Evolutionary conservation across 2,329 filamentous ascomycete species (phyloP).

Genomic region (Stemphylium vesicarium): DNA sequence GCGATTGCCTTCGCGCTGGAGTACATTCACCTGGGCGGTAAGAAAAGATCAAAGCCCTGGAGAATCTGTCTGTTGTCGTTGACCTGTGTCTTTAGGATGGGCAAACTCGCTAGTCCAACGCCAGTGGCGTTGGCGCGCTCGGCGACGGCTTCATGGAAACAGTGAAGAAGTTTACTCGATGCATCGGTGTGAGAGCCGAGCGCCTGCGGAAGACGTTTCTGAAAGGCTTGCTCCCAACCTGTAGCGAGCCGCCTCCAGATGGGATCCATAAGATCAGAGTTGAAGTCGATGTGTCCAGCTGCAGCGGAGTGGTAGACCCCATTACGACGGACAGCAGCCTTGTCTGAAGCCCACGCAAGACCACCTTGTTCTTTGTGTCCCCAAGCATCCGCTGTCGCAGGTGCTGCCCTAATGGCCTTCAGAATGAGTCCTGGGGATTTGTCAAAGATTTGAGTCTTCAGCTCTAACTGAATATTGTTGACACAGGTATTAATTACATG

Average conservation of each 20-base stretch:
- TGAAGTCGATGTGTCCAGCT: constrained; percentile 52
- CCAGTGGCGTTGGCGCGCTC: constrained; percentile 49
- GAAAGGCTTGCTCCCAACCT: constrained; percentile 55
- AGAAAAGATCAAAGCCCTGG: constrained; percentile 44
- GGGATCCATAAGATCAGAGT: constrained; percentile 48
- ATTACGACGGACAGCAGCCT: constrained; percentile 60
- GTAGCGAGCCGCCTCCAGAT: constrained; percentile 51
- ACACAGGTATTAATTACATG: constrained; percentile 49
- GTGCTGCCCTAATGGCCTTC: constrained; percentile 48
- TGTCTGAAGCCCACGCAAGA: constrained; percentile 61
- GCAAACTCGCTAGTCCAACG: constrained; percentile 49
- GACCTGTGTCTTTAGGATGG: constrained; percentile 52
- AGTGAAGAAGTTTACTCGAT: constrained; percentile 40
- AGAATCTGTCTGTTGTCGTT: constrained; percentile 52
- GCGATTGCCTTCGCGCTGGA: constrained; percentile 61
- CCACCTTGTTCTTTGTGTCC: constrained; percentile 54
- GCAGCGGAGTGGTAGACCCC: constrained; percentile 53
- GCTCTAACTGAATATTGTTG: constrained; percentile 48
- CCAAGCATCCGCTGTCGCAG: constrained; percentile 45
- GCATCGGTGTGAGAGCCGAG: constrained; percentile 47
- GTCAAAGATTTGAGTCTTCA: constrained; percentile 56
- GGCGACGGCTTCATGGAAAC: constrained; percentile 54
- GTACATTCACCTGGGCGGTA: constrained; percentile 48
- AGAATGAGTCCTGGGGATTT: constrained; percentile 51
- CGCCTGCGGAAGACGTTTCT: constrained; percentile 51